Evolutionary conservation across 1,284 basidiomycete species (phyloP), one percentile per base, ranked within the genome.

Genomic region (Schizophyllum commune): DNA sequence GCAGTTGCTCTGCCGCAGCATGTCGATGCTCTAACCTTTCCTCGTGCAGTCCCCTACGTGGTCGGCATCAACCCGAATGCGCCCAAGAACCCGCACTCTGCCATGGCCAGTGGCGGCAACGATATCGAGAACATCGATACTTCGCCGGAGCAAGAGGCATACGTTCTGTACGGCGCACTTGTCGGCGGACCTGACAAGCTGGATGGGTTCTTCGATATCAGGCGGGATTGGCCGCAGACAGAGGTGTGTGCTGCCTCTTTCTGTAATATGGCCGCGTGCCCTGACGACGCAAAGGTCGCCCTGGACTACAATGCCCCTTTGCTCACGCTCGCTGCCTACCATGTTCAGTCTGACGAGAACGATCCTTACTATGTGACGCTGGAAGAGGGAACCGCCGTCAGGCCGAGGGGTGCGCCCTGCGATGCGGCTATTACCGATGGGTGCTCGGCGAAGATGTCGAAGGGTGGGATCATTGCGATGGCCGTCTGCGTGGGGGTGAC

Each of bases 51-150:
- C 4, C 88, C 91, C 0, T 94, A 92, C 69, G 73, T 93, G 60
- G 92, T 96, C 22, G 94, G 94, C 39, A 77, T 81, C 59, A 93
- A 96, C 72, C 92, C 93, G 4, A 96, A 96, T 74, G 91, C 93
- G 20, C 92, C 94, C 0, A 74, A 82, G 57, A 96, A 96, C 72
- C 94, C 94, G 0, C 92, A 96, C 70, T 92, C 90, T 6, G 94
- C 92, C 1, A 79, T 90, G 73, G 89, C 95, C 0, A 89, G 88
- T 60, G 94, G 94, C 52, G 94, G 92, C 0, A 78, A 86, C 64
- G 77, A 87, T 67, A 81, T 91, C 62, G 74, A 68, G 52, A 72
- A 82, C 56, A 88, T 97, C 66, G 84, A 96, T 69, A 89, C 82
- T 4, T 80, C 79, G 52, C 94, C 94, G 0, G 75, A 76, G 7